phyloP scores from a whole-genome alignment of 345 rosid species.

The Xanthoceras sorbifolium region DNA sequence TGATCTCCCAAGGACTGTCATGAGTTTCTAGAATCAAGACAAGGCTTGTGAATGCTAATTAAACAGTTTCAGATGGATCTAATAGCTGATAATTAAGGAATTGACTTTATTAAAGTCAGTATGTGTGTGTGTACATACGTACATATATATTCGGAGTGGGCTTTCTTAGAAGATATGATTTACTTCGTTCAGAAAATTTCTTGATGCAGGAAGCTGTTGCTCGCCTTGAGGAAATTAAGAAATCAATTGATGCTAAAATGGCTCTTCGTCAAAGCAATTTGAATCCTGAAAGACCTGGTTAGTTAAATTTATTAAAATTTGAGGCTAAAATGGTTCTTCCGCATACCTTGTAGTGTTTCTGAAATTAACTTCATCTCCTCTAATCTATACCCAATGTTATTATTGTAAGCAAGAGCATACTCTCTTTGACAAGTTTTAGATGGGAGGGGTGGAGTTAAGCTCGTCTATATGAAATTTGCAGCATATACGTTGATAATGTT shows the following conservation, averaged over 20 bases:
- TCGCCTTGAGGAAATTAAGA: conserved; percentile 88
- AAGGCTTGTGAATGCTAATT: not conserved
- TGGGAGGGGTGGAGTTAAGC: not conserved
- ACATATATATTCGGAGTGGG: not conserved
- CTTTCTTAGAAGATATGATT: not conserved
- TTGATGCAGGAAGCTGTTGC: conserved; percentile 76
- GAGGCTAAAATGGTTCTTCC: not conserved
- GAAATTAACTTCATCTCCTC: not conserved
- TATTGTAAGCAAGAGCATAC: not conserved
- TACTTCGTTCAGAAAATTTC: not conserved
- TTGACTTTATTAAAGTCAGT: too few relatives aligned
- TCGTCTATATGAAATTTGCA: conserved; percentile 17
- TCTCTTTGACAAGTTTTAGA: not conserved
- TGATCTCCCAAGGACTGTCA: not conserved
- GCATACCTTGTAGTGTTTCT: not conserved
- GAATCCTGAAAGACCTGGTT: conserved; percentile 97
- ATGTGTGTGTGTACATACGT: not conserved
- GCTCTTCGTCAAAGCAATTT: conserved; percentile 90
- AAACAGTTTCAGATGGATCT: not conserved
- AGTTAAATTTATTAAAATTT: conserved; percentile 25
- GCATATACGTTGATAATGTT: conserved; percentile 30
- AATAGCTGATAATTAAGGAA: too few relatives aligned
- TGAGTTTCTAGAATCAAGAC: not conserved
- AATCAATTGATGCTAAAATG: conserved; percentile 73
- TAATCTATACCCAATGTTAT: not conserved